Evolutionary conservation across 164 flowering plant genomes (phyloP).

Genomic region (Paratinospora sagittata): DNA sequence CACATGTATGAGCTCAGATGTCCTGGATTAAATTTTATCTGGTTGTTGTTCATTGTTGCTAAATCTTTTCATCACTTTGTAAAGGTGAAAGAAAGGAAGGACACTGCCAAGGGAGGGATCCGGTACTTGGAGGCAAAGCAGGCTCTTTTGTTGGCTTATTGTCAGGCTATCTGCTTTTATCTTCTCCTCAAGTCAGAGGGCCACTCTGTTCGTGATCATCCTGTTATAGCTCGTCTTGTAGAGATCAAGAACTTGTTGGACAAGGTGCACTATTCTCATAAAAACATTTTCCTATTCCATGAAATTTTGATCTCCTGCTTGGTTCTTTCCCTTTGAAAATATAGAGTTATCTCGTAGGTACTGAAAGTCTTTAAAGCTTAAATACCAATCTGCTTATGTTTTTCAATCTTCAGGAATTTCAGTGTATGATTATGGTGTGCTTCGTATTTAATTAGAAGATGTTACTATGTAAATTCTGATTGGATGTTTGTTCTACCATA

Average conservation of each 20-base stretch:
- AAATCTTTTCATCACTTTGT: slow-evolving; percentile 16
- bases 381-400: background rate
- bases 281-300: background rate
- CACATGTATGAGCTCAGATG: background rate
- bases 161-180: slow-evolving; percentile 86
- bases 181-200: slow-evolving; percentile 96
- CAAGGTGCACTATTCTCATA: slow-evolving; percentile 43
- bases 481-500: background rate
- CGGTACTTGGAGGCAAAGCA: slow-evolving; percentile 75
- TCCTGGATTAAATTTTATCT: background rate
- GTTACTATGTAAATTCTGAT: background rate
- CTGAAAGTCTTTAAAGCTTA: background rate
- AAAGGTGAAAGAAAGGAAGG: slow-evolving; percentile 38
- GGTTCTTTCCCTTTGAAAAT: background rate
- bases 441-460: background rate
- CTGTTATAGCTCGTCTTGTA: slow-evolving; percentile 75
- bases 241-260: slow-evolving; percentile 69
- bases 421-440: background rate
- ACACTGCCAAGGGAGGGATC: slow-evolving; percentile 38
- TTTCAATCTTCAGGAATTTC: background rate
- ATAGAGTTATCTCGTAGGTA: background rate
- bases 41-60: background rate
- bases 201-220: slow-evolving; percentile 84
- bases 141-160: slow-evolving; percentile 58
- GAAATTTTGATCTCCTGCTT: background rate